Base-by-base conservation (phyloP, 176 grass and related monocot genomes). In the Oropetium thomaeum region DNA sequence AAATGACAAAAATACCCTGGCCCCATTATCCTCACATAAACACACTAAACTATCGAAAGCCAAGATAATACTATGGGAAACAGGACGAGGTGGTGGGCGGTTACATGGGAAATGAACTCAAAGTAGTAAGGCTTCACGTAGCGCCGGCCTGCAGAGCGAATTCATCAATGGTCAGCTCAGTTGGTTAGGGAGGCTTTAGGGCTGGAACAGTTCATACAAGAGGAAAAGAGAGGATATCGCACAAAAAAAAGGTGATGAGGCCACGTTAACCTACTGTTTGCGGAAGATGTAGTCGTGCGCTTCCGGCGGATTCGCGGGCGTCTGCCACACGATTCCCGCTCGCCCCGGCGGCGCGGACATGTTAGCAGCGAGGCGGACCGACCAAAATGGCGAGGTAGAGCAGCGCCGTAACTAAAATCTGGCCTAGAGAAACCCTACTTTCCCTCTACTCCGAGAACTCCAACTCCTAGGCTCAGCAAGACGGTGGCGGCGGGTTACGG, bases 81-180 rank as follows among this genome's bases (percentile, higher is more conserved):
- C 55, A 62, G 10, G 19, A n/a, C 38, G 57, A 65, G 58, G 69
- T 9, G 30, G 29, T 8, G 23, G 25, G 39, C 30, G 60, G 14
- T 87, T 88, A 99, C 91, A 85, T 95, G 91, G 55, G 89, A 94
- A 32, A 99, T 90, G 79, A 99, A 95, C 79, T 99, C 89, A 66
- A 99, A 99, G 89, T 95, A 86, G 76, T 95, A 99, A 28, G 96
- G 91, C 65, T 82, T 85, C 70, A 99, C 96, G 78, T 95, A 99
- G 59, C 91, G 92, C 84, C 75, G 88, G 52, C 91, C 91, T 99
- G 84, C 54, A 8, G 64, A 80, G 30, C 10, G 16, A 27, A 28
- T n/a, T 3, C 0, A 22, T 8, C 37, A 58, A 47, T 37, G 8
- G 1, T 77, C 2, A 87, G 39, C 4, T n/a, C n/a, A n/a, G n/a